Base-by-base conservation (phyloP, 2,329 filamentous ascomycete genomes). In the Botrytis cinerea region DNA sequence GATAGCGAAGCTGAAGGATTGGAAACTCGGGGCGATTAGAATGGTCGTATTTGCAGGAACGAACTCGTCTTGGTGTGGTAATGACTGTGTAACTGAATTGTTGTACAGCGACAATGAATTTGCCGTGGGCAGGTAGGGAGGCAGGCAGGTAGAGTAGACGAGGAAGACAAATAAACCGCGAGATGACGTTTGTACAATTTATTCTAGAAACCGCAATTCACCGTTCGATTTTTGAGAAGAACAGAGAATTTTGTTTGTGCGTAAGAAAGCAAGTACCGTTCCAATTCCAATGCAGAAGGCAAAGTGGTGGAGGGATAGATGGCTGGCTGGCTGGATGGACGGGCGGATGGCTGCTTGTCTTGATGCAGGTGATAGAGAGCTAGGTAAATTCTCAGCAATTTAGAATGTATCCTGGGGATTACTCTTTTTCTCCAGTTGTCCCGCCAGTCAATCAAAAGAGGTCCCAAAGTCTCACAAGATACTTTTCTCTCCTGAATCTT, bases 81-180 rank as follows among this genome's bases (percentile, higher is more conserved):
- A 69, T 32, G 71, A 72, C 51, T 12, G 71, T 72, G 48, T 72
- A 43, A 51, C 71, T 68, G 71, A 69, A 69, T 69, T 72, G 71
- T 72, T 72, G 71, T 72, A 69, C 71, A 72, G 71, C 51, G 63
- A 61, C 71, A 72, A 69, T 72, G 70, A 67, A 64, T 45, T 35
- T 40, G 54, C 64, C 64, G 40, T 54, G 48, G n/a, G 48, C 25
- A 61, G 32, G n/a, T 28, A 43, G 61, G 22, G 18, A 18, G 59
- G 38, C 35, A 48, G 8, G 32, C 12, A 43, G 35, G 35, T 22
- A 14, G 10, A 51, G 35, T 28, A 14, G 16, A 51, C 10, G 46
- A 51, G 38, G 63, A 38, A 48, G 51, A 25, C 63, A 67, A 40
- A 51, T 51, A 25, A 40, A 68, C 1, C 14, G 35, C 57, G 22